Conservation (phyloP, 257 asterid species). For the Rauvolfia tetraphylla region DNA sequence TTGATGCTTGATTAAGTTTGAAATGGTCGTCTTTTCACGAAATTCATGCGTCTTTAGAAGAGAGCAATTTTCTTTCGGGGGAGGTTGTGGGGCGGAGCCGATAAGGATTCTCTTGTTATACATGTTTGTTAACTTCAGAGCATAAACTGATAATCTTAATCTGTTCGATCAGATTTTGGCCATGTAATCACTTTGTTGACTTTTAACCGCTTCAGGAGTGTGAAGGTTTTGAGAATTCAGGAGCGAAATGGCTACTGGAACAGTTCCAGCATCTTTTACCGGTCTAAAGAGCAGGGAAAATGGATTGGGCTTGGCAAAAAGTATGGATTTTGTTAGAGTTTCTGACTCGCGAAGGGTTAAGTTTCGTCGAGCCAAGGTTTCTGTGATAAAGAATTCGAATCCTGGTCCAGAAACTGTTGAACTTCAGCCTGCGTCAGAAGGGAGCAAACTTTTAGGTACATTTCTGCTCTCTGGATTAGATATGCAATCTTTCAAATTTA, state of each 20-base stretch:
- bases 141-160: not conserved
- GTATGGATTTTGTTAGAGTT: slow-evolving; percentile 61
- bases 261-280: slow-evolving; percentile 78
- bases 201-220: slow-evolving; percentile 8
- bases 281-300: slow-evolving; percentile 60
- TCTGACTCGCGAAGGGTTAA: slow-evolving; percentile 62
- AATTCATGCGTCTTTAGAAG: not conserved
- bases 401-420: slow-evolving; percentile 81
- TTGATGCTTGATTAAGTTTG: not conserved
- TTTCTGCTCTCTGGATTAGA: not conserved
- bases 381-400: slow-evolving; percentile 63
- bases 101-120: slow-evolving; percentile 1
- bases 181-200: not conserved
- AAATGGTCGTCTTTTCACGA: not conserved
- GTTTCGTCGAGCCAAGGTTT: slow-evolving; percentile 57
- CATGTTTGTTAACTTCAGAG: not conserved
- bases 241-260: slow-evolving; percentile 78
- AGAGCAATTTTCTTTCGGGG: not conserved
- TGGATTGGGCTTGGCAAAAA: slow-evolving; percentile 60
- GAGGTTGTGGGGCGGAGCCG: not conserved
- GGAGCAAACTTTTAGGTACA: slow-evolving; percentile 87
- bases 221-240: slow-evolving; percentile 21
- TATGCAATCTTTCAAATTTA: not conserved
- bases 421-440: slow-evolving; percentile 90
- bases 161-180: not conserved